Percentiles rank a stretch among this genome's conserved stretches.
Evolutionary conservation across 129 eudicot species (phyloP).

Genomic region (Flaveria bidentis): DNA sequence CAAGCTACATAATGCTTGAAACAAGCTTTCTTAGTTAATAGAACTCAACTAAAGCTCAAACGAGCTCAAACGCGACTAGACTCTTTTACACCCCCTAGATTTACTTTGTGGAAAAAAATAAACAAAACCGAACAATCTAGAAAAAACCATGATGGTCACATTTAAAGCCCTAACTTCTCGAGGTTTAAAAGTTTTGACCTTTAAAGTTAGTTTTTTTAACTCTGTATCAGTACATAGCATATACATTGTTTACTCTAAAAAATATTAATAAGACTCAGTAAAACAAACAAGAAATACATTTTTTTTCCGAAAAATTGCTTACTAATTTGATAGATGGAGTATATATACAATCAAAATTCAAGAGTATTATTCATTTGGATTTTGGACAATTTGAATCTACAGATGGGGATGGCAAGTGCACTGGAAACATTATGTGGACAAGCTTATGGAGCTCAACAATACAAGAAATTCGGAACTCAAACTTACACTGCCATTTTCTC

Average conservation of each 20-base stretch:
- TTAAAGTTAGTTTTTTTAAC: not conserved
- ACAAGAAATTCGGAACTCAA: conserved; percentile 64
- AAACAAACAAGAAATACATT: not conserved
- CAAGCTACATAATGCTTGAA: no score
- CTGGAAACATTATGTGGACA: conserved; percentile 81
- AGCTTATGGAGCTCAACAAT: conserved; percentile 81
- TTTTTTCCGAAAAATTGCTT: not conserved
- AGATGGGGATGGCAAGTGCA: conserved; percentile 84
- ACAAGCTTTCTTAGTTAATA: no score
- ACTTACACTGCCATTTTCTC: conserved; percentile 70
- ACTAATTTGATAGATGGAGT: not conserved
- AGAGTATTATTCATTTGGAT: not conserved
- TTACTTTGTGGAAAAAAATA: no score
- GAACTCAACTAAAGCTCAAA: no score
- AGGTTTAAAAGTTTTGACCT: not conserved
- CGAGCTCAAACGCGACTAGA: no score
- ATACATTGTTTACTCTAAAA: not conserved
- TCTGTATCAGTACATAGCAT: not conserved
- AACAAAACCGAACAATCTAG: not conserved
- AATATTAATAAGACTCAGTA: not conserved
- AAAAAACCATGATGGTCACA: not conserved
- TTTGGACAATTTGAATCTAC: conserved; percentile 23
- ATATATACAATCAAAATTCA: no score
- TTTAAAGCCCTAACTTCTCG: not conserved
- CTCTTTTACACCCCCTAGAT: no score